phyloP scores from a whole-genome alignment of 306 rosid species.

The Lagenaria siceraria region DNA sequence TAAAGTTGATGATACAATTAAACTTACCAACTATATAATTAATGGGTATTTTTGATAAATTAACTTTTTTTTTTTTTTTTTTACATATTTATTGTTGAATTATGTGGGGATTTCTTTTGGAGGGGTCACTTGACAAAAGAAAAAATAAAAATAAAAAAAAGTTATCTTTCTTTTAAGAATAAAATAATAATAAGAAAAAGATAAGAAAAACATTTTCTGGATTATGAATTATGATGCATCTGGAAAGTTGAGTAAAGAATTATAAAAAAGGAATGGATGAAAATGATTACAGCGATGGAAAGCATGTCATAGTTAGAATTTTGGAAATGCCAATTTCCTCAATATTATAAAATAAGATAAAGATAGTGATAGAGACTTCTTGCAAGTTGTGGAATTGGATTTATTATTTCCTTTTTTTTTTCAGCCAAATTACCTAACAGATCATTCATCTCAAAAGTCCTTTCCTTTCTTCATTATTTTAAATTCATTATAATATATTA shows the following conservation, averaged over 20 bases:
- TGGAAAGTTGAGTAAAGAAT: background rate
- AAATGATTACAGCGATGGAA: background rate
- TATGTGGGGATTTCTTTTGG: background rate
- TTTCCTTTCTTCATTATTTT: background rate
- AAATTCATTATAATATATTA: too few relatives aligned
- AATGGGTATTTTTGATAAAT: too few relatives aligned
- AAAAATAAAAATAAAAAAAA: background rate
- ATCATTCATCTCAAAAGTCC: background rate
- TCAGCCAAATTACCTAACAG: background rate
- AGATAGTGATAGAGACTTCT: background rate
- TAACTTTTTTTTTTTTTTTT: too few relatives aligned
- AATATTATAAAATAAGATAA: background rate
- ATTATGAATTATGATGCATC: background rate
- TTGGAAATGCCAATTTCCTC: background rate
- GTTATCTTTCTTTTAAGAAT: background rate
- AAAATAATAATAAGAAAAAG: background rate
- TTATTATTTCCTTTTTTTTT: background rate
- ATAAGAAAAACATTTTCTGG: background rate
- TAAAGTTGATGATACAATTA: too few relatives aligned
- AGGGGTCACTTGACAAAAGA: background rate
- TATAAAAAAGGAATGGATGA: background rate
- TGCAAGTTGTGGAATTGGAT: background rate
- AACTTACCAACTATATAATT: too few relatives aligned
- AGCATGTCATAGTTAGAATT: background rate
- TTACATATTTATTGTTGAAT: too few relatives aligned